Conservation (phyloP, 768 basidiomycete species). For the Lepiota venenata region DNA sequence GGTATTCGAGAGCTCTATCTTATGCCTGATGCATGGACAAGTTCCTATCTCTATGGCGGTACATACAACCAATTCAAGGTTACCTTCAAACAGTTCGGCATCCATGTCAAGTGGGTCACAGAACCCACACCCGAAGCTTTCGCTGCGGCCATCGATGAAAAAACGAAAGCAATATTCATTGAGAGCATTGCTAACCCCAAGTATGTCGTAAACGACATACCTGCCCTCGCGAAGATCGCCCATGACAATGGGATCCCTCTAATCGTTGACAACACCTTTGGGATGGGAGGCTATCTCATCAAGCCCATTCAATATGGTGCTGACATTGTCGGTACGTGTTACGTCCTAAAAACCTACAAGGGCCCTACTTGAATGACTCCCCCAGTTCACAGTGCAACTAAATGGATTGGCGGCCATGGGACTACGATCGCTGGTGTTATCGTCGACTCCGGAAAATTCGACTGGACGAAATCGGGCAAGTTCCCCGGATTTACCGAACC, state of each 20-base stretch:
- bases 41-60: slow-evolving; percentile 66
- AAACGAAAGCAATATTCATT: slow-evolving; percentile 73
- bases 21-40: slow-evolving; percentile 19
- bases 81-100: slow-evolving; percentile 65
- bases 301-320: slow-evolving; percentile 73
- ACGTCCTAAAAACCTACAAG: neutral
- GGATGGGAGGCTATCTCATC: slow-evolving; percentile 71
- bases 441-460: slow-evolving; percentile 70
- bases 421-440: slow-evolving; percentile 78
- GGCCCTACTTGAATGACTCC: neutral
- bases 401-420: slow-evolving; percentile 84
- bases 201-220: slow-evolving; percentile 62
- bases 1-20: neutral
- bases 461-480: slow-evolving; percentile 63
- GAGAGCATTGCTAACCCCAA: slow-evolving; percentile 83
- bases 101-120: slow-evolving; percentile 60
- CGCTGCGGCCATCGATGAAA: slow-evolving; percentile 66
- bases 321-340: slow-evolving; percentile 64
- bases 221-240: slow-evolving; percentile 72
- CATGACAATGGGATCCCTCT: slow-evolving; percentile 71
- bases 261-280: slow-evolving; percentile 81
- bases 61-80: slow-evolving; percentile 79
- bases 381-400: slow-evolving; percentile 72
- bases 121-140: slow-evolving; percentile 55
- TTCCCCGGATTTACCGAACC: slow-evolving; percentile 78